These are phyloP conservation scores for Cnidoscolus chayamansa DNA, from an alignment of 441 rosid species.

Conservation along the genomic window DNA sequence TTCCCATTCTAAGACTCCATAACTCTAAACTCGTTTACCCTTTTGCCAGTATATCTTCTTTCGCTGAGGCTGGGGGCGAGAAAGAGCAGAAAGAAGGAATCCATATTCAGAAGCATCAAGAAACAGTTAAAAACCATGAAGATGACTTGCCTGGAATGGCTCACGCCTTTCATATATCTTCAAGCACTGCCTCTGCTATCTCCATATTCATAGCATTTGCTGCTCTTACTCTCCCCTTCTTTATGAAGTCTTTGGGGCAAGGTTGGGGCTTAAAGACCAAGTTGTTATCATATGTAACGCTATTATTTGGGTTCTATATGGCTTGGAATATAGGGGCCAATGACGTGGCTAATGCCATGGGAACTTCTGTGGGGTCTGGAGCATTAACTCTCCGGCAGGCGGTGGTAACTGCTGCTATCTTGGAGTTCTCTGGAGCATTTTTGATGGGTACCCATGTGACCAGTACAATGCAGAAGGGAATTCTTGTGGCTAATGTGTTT, in stretches of 20 bases:
- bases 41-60: slow-evolving; percentile 72
- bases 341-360: slow-evolving; percentile 99
- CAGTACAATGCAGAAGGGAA: slow-evolving; percentile 98
- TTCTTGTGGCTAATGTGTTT: slow-evolving; percentile 77
- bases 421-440: slow-evolving; percentile 96
- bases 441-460: slow-evolving; percentile 96
- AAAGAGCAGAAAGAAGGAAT: slow-evolving; percentile 34
- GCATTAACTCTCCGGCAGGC: slow-evolving; percentile 82
- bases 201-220: slow-evolving; percentile 65
- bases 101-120: slow-evolving; percentile 31
- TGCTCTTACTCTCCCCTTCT: slow-evolving; percentile 65
- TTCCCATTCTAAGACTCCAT: slow-evolving; percentile 31
- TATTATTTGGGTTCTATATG: slow-evolving; percentile 91
- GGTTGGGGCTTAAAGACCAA: slow-evolving; percentile 67
- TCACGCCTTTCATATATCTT: slow-evolving; percentile 71
- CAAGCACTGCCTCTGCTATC: slow-evolving; percentile 67
- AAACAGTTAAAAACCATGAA: slow-evolving; percentile 27
- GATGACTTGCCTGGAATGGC: slow-evolving; percentile 66
- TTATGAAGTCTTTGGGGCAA: slow-evolving; percentile 71
- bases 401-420: slow-evolving; percentile 79
- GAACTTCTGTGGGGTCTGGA: slow-evolving; percentile 95
- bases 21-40: slow-evolving; percentile 37
- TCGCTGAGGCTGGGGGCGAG: slow-evolving; percentile 59
- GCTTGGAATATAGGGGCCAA: slow-evolving; percentile 99
- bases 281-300: slow-evolving; percentile 62